Evolutionary conservation across 768 basidiomycete species (phyloP), one percentile per base, ranked within the genome.

Genomic region (Phanerodontia chrysosporium): DNA sequence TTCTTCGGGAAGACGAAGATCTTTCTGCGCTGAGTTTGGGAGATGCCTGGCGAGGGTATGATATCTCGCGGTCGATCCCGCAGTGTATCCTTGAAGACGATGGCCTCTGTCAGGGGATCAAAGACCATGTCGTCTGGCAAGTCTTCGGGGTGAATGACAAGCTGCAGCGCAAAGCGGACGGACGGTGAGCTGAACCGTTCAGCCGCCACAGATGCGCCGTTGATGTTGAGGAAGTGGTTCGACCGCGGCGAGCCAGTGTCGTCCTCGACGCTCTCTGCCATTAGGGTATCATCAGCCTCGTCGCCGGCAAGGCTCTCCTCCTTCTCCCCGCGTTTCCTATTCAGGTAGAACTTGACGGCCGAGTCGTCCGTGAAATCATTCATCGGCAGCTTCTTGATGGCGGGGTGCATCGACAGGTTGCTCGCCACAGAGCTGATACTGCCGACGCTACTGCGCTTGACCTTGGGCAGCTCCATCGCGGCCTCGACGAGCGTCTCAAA

Each of bases 311-410:
- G 73, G 52, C 73, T 79, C 53, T 80, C 80, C 45, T 80, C 80
- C 1, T 46, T 48, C 1, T 61, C 73, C 16, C 70, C 69, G 8
- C 79, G 74, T 27, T 81, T 76, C 55, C 91, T 78, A 70, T 98
- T 94, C 62, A 98, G 73, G 73, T 97, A 99, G 73, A 98, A 90
- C 73, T 98, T 98, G 74, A 98, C 95, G 0, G 89, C 87, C 3
- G 95, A 94, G 69, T 98, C 97, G 65, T 99, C 97, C 45, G 91
- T 91, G 69, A 95, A 98, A 70, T 98, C 97, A 66, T 95, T 97
- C 93, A 97, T 96, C 46, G 90, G 85, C 42, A 98, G 76, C 69
- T 90, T 92, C 68, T 85, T 87, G 73, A 98, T 99, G 16, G 97
- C 95, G 18, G 96, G 95, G 68, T 98, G 92, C 83, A 92, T 88